A percentile compares a stretch with the other conserved stretches of the same genome.
These are phyloP conservation scores for Hansenula anomala DNA, from an alignment of 1,139 yeast species.

Conservation along the genomic window DNA sequence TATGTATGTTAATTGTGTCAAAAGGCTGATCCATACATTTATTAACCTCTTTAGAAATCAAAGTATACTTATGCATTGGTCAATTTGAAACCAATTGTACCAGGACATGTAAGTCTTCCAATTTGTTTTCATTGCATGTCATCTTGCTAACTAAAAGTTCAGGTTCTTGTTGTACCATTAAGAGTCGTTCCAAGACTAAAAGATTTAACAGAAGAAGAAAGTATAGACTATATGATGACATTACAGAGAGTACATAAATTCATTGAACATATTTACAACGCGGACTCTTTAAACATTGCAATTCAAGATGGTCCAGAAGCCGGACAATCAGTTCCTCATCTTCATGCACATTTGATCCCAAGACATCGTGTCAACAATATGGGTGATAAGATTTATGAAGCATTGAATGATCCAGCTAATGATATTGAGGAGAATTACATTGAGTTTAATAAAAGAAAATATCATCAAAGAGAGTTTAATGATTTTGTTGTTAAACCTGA, in stretches of 20 bases:
- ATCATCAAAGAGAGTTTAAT: constrained; percentile 19
- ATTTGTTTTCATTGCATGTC: too few species aligned
- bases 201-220: constrained; percentile 68
- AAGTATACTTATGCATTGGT: constrained; percentile 75
- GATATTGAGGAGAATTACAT: constrained; percentile 31
- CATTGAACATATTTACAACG: constrained; percentile 59
- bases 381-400: constrained; percentile 67
- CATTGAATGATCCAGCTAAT: constrained; percentile 41
- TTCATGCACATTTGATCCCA: constrained; percentile 91
- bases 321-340: constrained; percentile 91
- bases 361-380: constrained; percentile 59
- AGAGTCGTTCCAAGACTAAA: constrained; percentile 60
- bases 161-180: constrained; percentile 72
- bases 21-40: too few species aligned
- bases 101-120: constrained; percentile 60
- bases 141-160: not conserved
- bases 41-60: constrained; percentile 27
- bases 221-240: constrained; percentile 70
- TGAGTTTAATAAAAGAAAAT: constrained; percentile 27
- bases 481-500: constrained; percentile 37
- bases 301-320: constrained; percentile 96
- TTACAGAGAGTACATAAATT: constrained; percentile 69
- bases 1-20: constrained; percentile 15
- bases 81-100: constrained; percentile 82
- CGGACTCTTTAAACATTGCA: constrained; percentile 81